phyloP scores from a whole-genome alignment of 257 asterid species.

The Fraxinus americana region DNA sequence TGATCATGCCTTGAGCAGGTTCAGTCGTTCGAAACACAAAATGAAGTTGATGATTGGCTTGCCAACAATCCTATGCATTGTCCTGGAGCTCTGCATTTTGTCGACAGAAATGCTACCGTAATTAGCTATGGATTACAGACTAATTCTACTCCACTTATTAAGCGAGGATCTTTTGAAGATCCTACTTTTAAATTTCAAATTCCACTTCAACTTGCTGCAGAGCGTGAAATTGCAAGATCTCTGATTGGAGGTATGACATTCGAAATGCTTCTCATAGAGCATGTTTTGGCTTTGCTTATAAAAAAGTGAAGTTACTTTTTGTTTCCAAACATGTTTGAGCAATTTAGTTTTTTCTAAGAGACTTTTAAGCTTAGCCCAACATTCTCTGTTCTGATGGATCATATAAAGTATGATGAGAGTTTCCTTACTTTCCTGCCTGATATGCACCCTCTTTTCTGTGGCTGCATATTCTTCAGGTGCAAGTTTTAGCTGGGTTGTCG shows the following conservation, averaged over 20 bases:
- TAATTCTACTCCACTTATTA: conserved; percentile 68
- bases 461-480: conserved; percentile 46
- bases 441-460: conserved; percentile 19
- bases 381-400: background rate
- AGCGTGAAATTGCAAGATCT: conserved; percentile 86
- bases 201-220: conserved; percentile 97
- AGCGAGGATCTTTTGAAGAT: conserved; percentile 75
- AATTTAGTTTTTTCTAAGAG: background rate
- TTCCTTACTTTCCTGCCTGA: background rate
- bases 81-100: conserved; percentile 87
- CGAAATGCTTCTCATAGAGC: background rate
- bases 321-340: background rate
- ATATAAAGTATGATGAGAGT: conserved; percentile 5
- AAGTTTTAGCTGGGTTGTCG: conserved; percentile 74
- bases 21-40: conserved; percentile 53
- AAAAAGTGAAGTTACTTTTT: background rate
- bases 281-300: background rate
- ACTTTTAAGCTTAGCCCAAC: background rate
- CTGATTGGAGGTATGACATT: conserved; percentile 64
- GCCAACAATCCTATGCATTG: conserved; percentile 72
- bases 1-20: conserved; percentile 50
- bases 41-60: conserved; percentile 84
- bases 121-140: conserved; percentile 91
- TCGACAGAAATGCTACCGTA: conserved; percentile 69
- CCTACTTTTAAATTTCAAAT: conserved; percentile 88